Conservation (phyloP, 192 early-diverging fungal species). For the Coemansia sp. region DNA sequence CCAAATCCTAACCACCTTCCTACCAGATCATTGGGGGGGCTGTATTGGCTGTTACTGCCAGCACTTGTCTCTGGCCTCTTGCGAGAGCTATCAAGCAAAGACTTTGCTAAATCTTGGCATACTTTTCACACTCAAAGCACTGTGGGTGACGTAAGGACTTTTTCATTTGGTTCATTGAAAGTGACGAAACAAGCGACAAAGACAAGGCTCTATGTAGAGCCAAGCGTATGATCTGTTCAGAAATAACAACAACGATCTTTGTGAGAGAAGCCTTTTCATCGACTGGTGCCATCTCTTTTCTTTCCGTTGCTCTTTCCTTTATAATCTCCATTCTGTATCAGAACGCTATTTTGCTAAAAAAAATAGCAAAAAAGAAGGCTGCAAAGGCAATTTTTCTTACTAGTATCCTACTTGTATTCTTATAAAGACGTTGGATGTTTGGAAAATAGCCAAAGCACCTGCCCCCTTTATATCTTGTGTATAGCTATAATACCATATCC, state of each 20-base stretch:
- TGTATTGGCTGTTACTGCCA: constrained; percentile 27
- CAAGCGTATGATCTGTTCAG: not conserved
- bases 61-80: not conserved
- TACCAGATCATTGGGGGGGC: not conserved
- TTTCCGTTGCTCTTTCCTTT: not conserved
- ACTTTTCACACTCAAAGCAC: constrained; percentile 17
- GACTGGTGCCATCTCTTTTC: not conserved
- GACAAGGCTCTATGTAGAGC: not conserved
- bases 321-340: constrained; percentile 1
- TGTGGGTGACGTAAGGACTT: not conserved
- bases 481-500: not conserved
- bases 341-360: constrained; percentile 1
- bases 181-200: not conserved
- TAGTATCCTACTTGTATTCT: not conserved
- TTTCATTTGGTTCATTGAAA: constrained; percentile 1
- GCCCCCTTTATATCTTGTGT: not conserved
- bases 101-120: constrained; percentile 18
- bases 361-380: too few species aligned
- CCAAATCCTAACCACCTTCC: not conserved
- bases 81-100: not conserved
- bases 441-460: not conserved
- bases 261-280: not conserved
- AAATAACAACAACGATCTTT: not conserved
- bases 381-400: not conserved
- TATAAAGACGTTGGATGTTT: not conserved